Evolutionary conservation across 805 yeast species (phyloP).

Genomic region (Metahyphopichia silvanorum): DNA sequence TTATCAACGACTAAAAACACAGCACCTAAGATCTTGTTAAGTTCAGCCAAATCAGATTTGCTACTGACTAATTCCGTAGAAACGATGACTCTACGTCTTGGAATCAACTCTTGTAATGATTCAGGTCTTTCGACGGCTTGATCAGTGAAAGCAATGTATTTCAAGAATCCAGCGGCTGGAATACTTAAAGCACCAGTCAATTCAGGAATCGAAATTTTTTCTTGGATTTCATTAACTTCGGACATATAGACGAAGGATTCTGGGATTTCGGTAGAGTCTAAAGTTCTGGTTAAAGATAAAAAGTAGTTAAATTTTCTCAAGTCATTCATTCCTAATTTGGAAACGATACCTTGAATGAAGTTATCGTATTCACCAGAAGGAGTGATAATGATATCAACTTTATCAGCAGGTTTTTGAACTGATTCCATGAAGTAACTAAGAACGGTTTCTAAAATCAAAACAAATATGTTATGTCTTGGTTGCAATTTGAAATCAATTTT

Average conservation of each 20-base stretch:
- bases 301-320: constrained; percentile 75
- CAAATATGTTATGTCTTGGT: constrained; percentile 77
- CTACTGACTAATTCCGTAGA: constrained; percentile 51
- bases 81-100: constrained; percentile 53
- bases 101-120: constrained; percentile 50
- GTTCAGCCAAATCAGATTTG: constrained; percentile 45
- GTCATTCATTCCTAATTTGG: constrained; percentile 78
- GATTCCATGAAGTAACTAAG: constrained; percentile 56
- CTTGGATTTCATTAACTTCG: constrained; percentile 81
- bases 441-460: constrained; percentile 61
- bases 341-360: constrained; percentile 79
- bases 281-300: constrained; percentile 78
- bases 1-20: constrained; percentile 60
- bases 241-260: constrained; percentile 79
- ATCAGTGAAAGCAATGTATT: constrained; percentile 79
- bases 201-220: constrained; percentile 51
- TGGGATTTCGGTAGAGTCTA: constrained; percentile 71
- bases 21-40: constrained; percentile 50
- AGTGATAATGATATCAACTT: constrained; percentile 58
- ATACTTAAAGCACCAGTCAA: constrained; percentile 37
- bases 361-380: constrained; percentile 58
- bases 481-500: constrained; percentile 59
- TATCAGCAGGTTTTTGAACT: constrained; percentile 54
- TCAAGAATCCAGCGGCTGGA: constrained; percentile 48
- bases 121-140: constrained; percentile 73